Conservation (phyloP, 208 protist genomes). For the Naegleria gruberi region DNA sequence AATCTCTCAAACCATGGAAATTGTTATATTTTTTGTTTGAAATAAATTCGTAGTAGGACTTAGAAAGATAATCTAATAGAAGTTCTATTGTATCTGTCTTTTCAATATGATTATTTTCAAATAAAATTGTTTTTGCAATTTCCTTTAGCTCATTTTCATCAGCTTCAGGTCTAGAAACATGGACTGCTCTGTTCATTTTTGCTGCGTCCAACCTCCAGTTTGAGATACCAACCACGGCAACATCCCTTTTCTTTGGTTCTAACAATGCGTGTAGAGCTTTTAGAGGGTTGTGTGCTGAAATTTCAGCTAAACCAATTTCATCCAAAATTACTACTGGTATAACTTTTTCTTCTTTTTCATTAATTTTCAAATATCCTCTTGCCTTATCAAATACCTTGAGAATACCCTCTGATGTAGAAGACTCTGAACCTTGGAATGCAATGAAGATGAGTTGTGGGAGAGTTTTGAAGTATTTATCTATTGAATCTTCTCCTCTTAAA, state of each 20-base stretch:
- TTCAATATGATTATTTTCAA: neutral
- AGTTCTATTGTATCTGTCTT: too few species aligned
- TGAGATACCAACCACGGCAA: constrained; percentile 60
- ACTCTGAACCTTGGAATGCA: constrained; percentile 47
- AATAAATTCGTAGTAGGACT: constrained; percentile 30
- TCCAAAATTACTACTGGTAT: constrained; percentile 52
- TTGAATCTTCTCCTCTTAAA: constrained; percentile 40
- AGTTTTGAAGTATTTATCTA: constrained; percentile 34
- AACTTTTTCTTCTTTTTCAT: constrained; percentile 26
- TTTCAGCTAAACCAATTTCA: constrained; percentile 65
- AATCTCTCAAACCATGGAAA: constrained; percentile 55
- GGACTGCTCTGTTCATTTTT: constrained; percentile 62
- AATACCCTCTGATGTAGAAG: constrained; percentile 51
- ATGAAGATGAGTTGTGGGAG: constrained; percentile 38
- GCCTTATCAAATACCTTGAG: constrained; percentile 43
- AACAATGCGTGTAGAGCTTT: constrained; percentile 66
- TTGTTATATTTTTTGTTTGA: constrained; percentile 27
- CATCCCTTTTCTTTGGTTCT: constrained; percentile 31
- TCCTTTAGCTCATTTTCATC: neutral
- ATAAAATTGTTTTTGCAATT: constrained; percentile 4
- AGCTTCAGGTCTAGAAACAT: constrained; percentile 1
- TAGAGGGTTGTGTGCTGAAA: constrained; percentile 52
- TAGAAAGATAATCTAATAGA: neutral
- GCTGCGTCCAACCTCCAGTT: constrained; percentile 66
- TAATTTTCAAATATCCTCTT: constrained; percentile 21